Evolutionary conservation across 306 rosid genomes (phyloP).

Genomic region (Clitoria ternatea): DNA sequence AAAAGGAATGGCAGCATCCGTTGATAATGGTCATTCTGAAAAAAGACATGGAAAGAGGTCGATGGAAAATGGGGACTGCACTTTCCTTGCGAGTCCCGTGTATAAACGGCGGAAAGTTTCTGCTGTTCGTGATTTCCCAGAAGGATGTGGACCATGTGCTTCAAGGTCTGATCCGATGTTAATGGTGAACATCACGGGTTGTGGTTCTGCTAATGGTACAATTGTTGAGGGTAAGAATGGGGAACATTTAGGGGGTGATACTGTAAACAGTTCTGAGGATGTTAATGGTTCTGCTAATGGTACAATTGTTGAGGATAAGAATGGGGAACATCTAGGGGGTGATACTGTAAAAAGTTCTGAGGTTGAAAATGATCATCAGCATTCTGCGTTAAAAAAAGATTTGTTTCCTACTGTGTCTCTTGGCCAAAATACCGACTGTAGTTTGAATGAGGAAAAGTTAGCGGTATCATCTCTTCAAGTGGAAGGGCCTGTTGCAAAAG

Average conservation of each 20-base stretch:
- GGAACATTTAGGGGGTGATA: slow-evolving; percentile 9
- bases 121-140: slow-evolving; percentile 76
- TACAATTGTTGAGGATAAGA: slow-evolving; percentile 18
- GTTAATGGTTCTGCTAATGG: not conserved
- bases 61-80: slow-evolving; percentile 42
- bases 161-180: slow-evolving; percentile 8
- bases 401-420: not conserved
- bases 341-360: not conserved
- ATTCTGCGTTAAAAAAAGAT: slow-evolving; percentile 10
- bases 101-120: slow-evolving; percentile 50
- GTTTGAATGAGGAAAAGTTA: slow-evolving; percentile 11
- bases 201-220: slow-evolving; percentile 6
- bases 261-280: not conserved
- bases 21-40: slow-evolving; percentile 36
- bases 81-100: slow-evolving; percentile 11
- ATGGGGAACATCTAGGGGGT: slow-evolving; percentile 11
- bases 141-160: slow-evolving; percentile 59
- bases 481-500: slow-evolving; percentile 24
- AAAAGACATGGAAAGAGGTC: slow-evolving; percentile 29
- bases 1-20: slow-evolving; percentile 26
- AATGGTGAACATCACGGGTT: not conserved
- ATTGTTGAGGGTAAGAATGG: slow-evolving; percentile 19
- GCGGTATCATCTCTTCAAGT: slow-evolving; percentile 3
- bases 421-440: slow-evolving; percentile 1
- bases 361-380: not conserved